Evolutionary conservation across 2,329 filamentous ascomycete genomes (phyloP).

Genomic region (Rosellinia necatrix): DNA sequence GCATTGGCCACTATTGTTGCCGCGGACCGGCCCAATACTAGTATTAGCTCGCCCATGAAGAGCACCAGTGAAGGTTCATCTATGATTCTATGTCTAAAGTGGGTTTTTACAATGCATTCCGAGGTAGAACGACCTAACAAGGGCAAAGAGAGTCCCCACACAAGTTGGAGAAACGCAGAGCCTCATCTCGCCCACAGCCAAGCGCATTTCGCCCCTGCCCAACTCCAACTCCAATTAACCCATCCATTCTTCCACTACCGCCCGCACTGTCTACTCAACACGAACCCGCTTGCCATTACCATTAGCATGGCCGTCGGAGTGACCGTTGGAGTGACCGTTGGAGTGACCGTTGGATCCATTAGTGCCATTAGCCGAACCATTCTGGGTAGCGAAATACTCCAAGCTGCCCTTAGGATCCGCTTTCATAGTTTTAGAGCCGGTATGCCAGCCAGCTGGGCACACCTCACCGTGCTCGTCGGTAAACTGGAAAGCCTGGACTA

Average conservation of each 20-base stretch:
- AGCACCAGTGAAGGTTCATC: constrained; percentile 17
- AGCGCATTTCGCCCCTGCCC: constrained; percentile 6
- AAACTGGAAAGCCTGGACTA: constrained; percentile 78
- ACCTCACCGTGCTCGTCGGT: constrained; percentile 83
- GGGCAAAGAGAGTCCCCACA: constrained; percentile 21
- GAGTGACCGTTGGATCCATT: too few species aligned
- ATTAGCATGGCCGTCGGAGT: constrained; percentile 9
- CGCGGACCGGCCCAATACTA: constrained; percentile 15
- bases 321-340: too few species aligned
- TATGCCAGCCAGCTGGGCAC: constrained; percentile 59
- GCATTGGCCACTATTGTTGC: background rate
- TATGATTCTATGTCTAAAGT: constrained; percentile 15
- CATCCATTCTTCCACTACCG: background rate
- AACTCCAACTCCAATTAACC: constrained; percentile 15
- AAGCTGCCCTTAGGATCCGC: constrained; percentile 56
- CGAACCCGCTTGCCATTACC: constrained; percentile 23
- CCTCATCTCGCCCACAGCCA: constrained; percentile 15
- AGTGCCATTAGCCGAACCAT: constrained; percentile 39
- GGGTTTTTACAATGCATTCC: constrained; percentile 1
- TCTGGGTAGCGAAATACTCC: constrained; percentile 49
- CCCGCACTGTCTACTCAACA: constrained; percentile 16
- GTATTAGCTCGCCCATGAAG: constrained; percentile 18
- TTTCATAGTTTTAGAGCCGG: constrained; percentile 55
- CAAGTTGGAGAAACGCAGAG: constrained; percentile 27
- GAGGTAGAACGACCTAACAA: background rate